Evolutionary conservation across 345 rosid species (phyloP).

Genomic region (Camelina neglecta): DNA sequence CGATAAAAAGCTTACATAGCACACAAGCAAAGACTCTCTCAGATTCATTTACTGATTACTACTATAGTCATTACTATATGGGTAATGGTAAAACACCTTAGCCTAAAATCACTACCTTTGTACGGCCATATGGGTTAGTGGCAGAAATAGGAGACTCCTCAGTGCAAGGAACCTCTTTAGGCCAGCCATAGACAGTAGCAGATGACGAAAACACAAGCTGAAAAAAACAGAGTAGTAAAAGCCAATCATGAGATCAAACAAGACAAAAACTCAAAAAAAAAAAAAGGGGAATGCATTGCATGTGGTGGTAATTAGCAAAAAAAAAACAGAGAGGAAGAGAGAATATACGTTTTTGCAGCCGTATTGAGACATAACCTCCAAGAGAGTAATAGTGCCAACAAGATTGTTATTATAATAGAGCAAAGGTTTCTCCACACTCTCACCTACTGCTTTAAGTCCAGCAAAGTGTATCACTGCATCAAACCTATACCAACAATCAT

Average conservation of each 20-base stretch:
- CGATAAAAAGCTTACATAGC: slow-evolving; percentile 73
- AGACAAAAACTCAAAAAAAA: neutral
- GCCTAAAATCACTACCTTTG: slow-evolving; percentile 56
- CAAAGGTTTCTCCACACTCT: slow-evolving; percentile 90
- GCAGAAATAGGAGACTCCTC: slow-evolving; percentile 84
- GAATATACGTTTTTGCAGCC: slow-evolving; percentile 82
- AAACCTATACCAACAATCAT: slow-evolving; percentile 54
- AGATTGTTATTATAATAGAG: slow-evolving; percentile 83
- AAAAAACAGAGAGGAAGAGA: neutral
- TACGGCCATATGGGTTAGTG: slow-evolving; percentile 86
- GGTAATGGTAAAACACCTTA: neutral
- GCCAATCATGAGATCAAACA: slow-evolving; percentile 31
- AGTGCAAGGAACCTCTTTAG: slow-evolving; percentile 95
- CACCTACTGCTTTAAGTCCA: slow-evolving; percentile 98
- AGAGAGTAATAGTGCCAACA: slow-evolving; percentile 71
- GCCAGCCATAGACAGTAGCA: slow-evolving; percentile 98
- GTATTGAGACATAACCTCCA: slow-evolving; percentile 85
- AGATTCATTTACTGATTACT: slow-evolving; percentile 5
- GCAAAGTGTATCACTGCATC: slow-evolving; percentile 98
- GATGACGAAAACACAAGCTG: slow-evolving; percentile 99
- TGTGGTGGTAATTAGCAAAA: slow-evolving; percentile 28
- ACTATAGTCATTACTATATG: neutral
- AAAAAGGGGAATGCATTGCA: slow-evolving; percentile 16
- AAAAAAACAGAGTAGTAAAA: slow-evolving; percentile 35
- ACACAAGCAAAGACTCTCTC: slow-evolving; percentile 1